These are phyloP conservation scores for Monilinia aucupariae DNA, from an alignment of 2,329 filamentous ascomycete species.

Conservation along the genomic window DNA sequence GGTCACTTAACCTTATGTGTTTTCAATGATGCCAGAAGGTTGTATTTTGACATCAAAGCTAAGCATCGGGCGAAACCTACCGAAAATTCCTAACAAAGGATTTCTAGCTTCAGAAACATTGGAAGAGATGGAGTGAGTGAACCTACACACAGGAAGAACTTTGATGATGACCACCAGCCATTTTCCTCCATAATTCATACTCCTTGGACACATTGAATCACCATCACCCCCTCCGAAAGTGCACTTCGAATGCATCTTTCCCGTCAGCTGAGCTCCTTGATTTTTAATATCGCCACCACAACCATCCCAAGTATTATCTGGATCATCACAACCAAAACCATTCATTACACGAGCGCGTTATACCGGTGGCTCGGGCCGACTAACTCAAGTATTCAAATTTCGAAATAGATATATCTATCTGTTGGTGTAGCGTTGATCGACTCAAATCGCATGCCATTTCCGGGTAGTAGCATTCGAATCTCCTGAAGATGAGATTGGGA, in stretches of 20 bases:
- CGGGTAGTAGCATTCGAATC: neutral
- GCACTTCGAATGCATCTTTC: constrained; percentile 58
- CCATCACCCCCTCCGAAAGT: constrained; percentile 66
- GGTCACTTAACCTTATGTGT: neutral
- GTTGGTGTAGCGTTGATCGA: constrained; percentile 19
- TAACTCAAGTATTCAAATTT: neutral
- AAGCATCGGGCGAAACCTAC: neutral
- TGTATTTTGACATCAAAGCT: neutral
- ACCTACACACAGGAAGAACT: constrained; percentile 81
- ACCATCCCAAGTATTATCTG: constrained; percentile 14
- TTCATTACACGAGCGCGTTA: constrained; percentile 29
- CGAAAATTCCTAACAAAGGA: neutral
- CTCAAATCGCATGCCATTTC: constrained; percentile 23
- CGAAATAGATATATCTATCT: neutral
- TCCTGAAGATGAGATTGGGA: neutral
- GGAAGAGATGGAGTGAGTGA: constrained; percentile 16
- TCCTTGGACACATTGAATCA: constrained; percentile 71
- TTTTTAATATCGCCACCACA: constrained; percentile 24
- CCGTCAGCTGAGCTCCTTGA: constrained; percentile 24
- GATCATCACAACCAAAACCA: constrained; percentile 35
- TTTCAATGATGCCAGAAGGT: neutral
- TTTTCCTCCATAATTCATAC: constrained; percentile 58
- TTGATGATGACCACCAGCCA: constrained; percentile 72
- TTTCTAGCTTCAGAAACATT: neutral
- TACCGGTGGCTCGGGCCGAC: constrained; percentile 20